phyloP scores from a whole-genome alignment of 2,329 filamentous ascomycete species.

The Botrytis elliptica region DNA sequence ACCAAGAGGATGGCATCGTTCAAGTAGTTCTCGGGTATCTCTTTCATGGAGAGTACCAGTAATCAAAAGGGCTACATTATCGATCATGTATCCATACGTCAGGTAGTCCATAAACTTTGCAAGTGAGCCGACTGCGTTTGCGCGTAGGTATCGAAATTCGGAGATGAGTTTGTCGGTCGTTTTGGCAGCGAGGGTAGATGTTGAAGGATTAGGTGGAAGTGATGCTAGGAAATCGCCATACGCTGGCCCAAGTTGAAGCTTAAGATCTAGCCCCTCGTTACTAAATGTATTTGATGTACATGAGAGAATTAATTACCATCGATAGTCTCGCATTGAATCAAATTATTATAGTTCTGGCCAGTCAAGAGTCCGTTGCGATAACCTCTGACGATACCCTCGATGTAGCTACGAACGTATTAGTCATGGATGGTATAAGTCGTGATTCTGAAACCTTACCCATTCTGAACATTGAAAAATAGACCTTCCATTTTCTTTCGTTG shows the following conservation, averaged over 20 bases:
- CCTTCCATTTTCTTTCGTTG: constrained; percentile 69
- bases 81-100: constrained; percentile 99
- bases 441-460: constrained; percentile 59
- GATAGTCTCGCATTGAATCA: constrained; percentile 96
- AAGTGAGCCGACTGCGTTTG: constrained; percentile 86
- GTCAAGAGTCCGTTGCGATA: constrained; percentile 95
- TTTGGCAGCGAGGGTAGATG: constrained; percentile 88
- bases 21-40: constrained; percentile 91
- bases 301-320: constrained; percentile 62
- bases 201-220: constrained; percentile 94
- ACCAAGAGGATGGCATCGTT: constrained; percentile 92
- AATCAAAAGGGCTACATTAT: constrained; percentile 96
- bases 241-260: constrained; percentile 92
- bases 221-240: constrained; percentile 96
- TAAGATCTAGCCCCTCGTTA: constrained; percentile 67
- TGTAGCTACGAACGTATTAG: constrained; percentile 62
- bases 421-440: constrained; percentile 20
- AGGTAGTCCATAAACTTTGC: constrained; percentile 97
- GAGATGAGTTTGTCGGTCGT: constrained; percentile 97
- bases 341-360: constrained; percentile 85
- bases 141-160: constrained; percentile 94
- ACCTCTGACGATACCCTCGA: constrained; percentile 95
- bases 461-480: constrained; percentile 91
- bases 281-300: background rate
- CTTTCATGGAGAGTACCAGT: constrained; percentile 96